These are phyloP conservation scores for Kwoniella mangroviensis DNA, from an alignment of 768 basidiomycete genomes.

Conservation along the genomic window DNA sequence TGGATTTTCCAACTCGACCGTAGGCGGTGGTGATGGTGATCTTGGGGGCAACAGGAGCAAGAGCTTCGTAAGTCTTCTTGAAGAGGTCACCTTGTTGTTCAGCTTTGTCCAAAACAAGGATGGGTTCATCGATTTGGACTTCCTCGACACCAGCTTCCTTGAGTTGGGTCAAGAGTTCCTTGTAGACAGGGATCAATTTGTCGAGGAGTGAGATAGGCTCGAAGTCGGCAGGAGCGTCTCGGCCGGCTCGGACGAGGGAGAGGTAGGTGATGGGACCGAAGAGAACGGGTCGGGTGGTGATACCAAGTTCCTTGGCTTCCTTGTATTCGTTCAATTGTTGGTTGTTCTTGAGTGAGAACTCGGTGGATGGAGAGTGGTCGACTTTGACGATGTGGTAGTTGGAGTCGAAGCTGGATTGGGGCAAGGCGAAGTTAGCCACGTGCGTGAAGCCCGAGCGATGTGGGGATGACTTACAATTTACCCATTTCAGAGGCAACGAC, in stretches of 20 bases:
- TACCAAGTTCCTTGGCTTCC: conserved; percentile 88
- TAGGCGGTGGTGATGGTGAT: conserved; percentile 97
- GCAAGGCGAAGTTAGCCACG: background rate
- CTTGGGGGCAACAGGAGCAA: conserved; percentile 81
- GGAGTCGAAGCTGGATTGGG: conserved; percentile 79
- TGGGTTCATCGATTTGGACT: conserved; percentile 96
- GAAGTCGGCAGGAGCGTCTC: conserved; percentile 81
- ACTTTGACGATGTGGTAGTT: conserved; percentile 99
- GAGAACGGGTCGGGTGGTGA: conserved; percentile 90
- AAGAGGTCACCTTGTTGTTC: conserved; percentile 77
- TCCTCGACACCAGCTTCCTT: conserved; percentile 90
- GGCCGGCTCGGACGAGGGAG: conserved; percentile 84
- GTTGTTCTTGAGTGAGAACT: conserved; percentile 95
- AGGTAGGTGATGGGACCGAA: conserved; percentile 96
- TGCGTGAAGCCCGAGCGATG: conserved; percentile 1
- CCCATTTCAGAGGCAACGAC: conserved; percentile 99
- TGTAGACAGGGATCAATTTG: conserved; percentile 89
- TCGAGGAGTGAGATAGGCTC: conserved; percentile 87
- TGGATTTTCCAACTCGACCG: conserved; percentile 89
- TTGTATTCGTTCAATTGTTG: conserved; percentile 92
- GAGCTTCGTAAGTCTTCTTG: conserved; percentile 76
- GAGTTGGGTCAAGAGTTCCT: conserved; percentile 82
- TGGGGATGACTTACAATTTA: conserved; percentile 76
- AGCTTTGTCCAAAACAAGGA: conserved; percentile 89
- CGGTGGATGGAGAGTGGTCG: conserved; percentile 83